Percentiles rank a stretch among this genome's conserved stretches.
These are phyloP conservation scores for Paramecium primaurelia DNA, from an alignment of 73 alveolate species.

Conservation along the genomic window DNA sequence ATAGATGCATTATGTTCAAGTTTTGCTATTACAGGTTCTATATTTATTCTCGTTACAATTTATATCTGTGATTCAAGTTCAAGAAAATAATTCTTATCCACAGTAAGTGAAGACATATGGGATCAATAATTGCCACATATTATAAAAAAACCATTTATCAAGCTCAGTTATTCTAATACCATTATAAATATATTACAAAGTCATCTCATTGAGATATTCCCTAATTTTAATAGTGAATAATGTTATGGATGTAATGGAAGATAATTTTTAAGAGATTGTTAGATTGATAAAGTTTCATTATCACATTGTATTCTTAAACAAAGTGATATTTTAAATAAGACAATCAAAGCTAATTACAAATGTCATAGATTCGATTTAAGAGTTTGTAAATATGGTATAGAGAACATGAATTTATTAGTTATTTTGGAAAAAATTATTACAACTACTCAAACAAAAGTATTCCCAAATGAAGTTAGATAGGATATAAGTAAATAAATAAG, in stretches of 20 bases:
- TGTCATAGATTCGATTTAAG: not conserved
- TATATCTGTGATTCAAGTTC: not conserved
- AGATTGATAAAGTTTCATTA: not conserved
- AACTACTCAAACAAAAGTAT: not conserved
- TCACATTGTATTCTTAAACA: not conserved
- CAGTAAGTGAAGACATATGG: not conserved
- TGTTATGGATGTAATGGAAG: constrained; percentile 20
- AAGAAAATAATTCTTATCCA: not conserved
- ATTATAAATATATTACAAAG: not conserved
- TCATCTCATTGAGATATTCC: not conserved
- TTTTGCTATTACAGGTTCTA: not conserved
- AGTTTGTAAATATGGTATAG: not conserved
- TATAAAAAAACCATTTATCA: not conserved
- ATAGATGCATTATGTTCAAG: not conserved
- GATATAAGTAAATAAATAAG: not conserved
- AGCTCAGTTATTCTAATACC: not conserved
- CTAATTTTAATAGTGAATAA: not conserved
- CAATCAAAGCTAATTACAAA: not conserved
- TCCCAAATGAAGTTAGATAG: not conserved
- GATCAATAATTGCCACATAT: not conserved
- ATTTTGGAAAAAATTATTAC: not conserved
- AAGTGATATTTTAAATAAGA: not conserved
- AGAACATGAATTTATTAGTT: not conserved
- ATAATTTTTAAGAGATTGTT: not conserved
- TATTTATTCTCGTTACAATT: not conserved